phyloP scores from a whole-genome alignment of 2,329 filamentous ascomycete species.

The Plenodomus tracheiphilus region DNA sequence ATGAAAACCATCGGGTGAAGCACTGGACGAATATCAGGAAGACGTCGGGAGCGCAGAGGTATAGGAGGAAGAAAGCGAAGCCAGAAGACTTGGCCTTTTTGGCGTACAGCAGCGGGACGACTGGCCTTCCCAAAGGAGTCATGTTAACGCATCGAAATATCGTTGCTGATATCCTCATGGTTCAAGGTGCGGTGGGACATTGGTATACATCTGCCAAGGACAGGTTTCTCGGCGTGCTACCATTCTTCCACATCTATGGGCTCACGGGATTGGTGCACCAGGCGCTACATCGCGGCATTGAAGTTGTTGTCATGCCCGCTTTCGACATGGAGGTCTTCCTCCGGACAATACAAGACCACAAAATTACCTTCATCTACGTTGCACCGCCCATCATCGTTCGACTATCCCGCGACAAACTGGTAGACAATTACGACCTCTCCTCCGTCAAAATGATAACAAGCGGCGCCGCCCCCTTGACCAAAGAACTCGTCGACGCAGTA shows the following conservation, averaged over 20 bases:
- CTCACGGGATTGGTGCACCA: slow-evolving; percentile 73
- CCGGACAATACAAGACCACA: slow-evolving; percentile 70
- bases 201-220: slow-evolving; percentile 67
- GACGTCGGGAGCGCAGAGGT: slow-evolving; percentile 60
- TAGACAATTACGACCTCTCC: slow-evolving; percentile 78
- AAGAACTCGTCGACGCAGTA: slow-evolving; percentile 74
- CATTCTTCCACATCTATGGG: slow-evolving; percentile 91
- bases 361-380: slow-evolving; percentile 76
- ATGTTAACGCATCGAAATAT: slow-evolving; percentile 51
- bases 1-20: slow-evolving; percentile 61
- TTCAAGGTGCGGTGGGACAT: slow-evolving; percentile 81
- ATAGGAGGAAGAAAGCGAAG: slow-evolving; percentile 61
- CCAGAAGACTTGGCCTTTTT: slow-evolving; percentile 78
- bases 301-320: slow-evolving; percentile 70
- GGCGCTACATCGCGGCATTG: slow-evolving; percentile 66
- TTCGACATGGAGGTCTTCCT: slow-evolving; percentile 84
- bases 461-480: slow-evolving; percentile 80
- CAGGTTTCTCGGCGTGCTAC: slow-evolving; percentile 74
- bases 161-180: slow-evolving; percentile 74
- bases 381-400: slow-evolving; percentile 82
- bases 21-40: slow-evolving; percentile 74
- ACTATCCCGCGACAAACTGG: slow-evolving; percentile 74
- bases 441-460: slow-evolving; percentile 81
- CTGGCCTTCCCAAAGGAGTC: slow-evolving; percentile 51
- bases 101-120: slow-evolving; percentile 56